These are phyloP conservation scores for Beta lomatogona DNA, from an alignment of 179 eudicot genomes.

Conservation along the genomic window DNA sequence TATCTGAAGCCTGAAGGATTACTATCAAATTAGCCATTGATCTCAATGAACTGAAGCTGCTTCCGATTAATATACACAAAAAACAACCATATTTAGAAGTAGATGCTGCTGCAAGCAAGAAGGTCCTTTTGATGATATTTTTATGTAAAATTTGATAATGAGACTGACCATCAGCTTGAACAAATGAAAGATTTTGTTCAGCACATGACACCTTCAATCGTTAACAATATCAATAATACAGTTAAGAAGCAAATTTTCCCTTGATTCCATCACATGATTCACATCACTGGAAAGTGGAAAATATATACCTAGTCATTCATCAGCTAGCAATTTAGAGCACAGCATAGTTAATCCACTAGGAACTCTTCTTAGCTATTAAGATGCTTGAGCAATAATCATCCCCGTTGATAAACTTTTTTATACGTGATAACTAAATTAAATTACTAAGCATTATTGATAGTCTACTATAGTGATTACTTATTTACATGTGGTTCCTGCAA, in stretches of 20 bases:
- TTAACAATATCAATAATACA: neutral
- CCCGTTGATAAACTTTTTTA: too few relatives aligned
- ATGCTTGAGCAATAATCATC: neutral
- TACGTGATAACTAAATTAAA: too few relatives aligned
- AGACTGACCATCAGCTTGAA: neutral
- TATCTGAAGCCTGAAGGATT: neutral
- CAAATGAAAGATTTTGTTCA: neutral
- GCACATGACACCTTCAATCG: too few relatives aligned
- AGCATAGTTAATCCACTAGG: neutral
- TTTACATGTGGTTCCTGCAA: too few relatives aligned
- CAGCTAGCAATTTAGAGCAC: neutral
- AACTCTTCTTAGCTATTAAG: neutral
- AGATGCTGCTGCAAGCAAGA: neutral
- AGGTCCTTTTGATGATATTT: neutral
- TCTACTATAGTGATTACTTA: neutral
- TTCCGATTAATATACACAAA: neutral
- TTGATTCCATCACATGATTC: neutral
- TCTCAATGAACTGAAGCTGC: neutral
- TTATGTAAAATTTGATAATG: neutral
- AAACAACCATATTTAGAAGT: neutral
- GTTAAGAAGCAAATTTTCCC: neutral
- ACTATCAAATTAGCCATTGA: neutral
- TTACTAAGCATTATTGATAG: neutral
- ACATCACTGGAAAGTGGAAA: neutral
- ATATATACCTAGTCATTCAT: neutral